These are phyloP conservation scores for Colletotrichum navitas DNA, from an alignment of 2,329 filamentous ascomycete genomes.

Conservation along the genomic window DNA sequence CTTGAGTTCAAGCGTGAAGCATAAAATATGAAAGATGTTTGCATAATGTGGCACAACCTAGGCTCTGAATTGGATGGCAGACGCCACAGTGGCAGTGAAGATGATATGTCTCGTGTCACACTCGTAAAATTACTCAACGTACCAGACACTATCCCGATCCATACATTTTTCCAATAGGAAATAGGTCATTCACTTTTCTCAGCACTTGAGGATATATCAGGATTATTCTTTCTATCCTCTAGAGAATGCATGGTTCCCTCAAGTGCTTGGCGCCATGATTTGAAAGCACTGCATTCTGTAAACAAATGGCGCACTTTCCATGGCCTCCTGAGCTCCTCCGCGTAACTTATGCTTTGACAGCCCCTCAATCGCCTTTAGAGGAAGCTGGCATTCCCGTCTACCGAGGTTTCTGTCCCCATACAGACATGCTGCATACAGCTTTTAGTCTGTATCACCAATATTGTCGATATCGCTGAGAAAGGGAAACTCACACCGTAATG, in stretches of 20 bases:
- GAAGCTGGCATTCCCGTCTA: background rate
- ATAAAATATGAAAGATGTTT: constrained; percentile 1
- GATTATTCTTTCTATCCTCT: too few species aligned
- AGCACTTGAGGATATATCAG: background rate
- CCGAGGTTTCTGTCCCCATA: constrained; percentile 31
- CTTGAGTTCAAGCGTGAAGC: background rate
- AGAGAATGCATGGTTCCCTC: background rate
- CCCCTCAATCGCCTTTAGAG: background rate
- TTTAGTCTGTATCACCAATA: background rate
- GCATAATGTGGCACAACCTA: background rate
- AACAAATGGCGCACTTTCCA: background rate
- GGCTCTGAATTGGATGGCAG: background rate
- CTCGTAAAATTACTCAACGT: background rate
- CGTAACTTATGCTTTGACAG: background rate
- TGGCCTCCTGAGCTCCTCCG: background rate
- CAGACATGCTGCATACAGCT: constrained; percentile 2
- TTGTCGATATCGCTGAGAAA: background rate
- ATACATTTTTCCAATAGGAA: background rate
- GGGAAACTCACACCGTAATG: constrained; percentile 46
- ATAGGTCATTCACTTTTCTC: background rate
- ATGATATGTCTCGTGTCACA: background rate
- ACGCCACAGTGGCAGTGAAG: background rate
- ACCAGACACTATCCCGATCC: background rate
- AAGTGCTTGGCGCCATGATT: background rate
- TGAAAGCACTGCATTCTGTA: background rate